A percentile compares a stretch with the other conserved stretches of the same genome.
Conservation (phyloP, 352 stramenopile species). For the Phytophthora hybrid region DNA sequence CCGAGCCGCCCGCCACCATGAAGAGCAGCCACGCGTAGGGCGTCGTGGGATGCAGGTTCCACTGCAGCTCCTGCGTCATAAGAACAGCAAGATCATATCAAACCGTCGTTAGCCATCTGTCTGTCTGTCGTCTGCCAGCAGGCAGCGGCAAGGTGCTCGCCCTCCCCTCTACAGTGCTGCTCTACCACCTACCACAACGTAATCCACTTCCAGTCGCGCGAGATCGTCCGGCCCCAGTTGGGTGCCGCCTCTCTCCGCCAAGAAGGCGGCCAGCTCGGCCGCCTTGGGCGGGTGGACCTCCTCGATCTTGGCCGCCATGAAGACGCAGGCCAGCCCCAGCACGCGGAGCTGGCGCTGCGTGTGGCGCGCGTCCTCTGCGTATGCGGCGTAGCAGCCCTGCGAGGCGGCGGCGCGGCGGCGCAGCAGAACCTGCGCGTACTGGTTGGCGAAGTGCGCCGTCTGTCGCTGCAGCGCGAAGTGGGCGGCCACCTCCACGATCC, state of each 20-base stretch:
- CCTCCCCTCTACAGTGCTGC: neutral
- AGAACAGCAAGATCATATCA: constrained; percentile 1
- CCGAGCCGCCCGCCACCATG: constrained; percentile 71
- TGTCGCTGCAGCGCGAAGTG: constrained; percentile 85
- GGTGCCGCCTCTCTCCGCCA: constrained; percentile 58
- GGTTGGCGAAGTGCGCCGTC: constrained; percentile 78
- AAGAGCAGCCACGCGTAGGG: constrained; percentile 82
- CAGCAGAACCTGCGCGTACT: constrained; percentile 81
- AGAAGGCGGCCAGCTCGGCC: constrained; percentile 67
- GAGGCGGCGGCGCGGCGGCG: constrained; percentile 54
- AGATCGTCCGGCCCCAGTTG: constrained; percentile 61
- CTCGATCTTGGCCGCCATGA: constrained; percentile 89
- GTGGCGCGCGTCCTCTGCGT: constrained; percentile 57
- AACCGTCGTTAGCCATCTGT: constrained; percentile 27
- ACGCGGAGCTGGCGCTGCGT: constrained; percentile 70
- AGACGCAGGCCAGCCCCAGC: constrained; percentile 70
- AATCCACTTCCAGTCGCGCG: constrained; percentile 66
- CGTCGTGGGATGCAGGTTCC: constrained; percentile 83
- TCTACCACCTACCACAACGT: constrained; percentile 56
- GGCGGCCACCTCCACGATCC: constrained; percentile 66
- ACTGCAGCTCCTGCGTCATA: constrained; percentile 73
- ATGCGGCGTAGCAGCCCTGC: constrained; percentile 49
- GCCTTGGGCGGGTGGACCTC: constrained; percentile 83
- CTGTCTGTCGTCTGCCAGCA: constrained; percentile 3
- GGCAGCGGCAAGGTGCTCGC: neutral